Evolutionary conservation across 768 basidiomycete genomes (phyloP), one percentile per base, ranked within the genome.

Genomic region (Rubroboletus pulcherrimus): DNA sequence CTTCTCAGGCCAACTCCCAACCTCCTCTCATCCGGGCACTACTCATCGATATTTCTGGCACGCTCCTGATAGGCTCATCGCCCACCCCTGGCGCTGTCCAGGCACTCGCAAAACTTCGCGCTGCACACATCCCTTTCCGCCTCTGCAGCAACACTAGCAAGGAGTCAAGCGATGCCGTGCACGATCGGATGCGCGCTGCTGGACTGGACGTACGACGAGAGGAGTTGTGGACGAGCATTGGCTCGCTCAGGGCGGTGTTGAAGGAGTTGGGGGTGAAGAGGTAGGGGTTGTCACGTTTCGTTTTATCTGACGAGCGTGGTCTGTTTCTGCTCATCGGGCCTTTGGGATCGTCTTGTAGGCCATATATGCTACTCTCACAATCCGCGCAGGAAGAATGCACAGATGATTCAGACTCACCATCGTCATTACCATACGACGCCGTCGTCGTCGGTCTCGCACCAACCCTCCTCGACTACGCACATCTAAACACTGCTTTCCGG

Each of bases 91-190:
- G 73, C 8, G 84, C 87, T 0, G 75, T 45, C 5, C 44, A 57
- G 7, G 65, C 69, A 3, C 57, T 70, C 15, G 38, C 51, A 1
- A 49, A 67, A 15, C 66, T 81, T 17, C 66, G 72, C 3, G 56
- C 55, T 2, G 66, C 73, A 17, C 53, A 56, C 3, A 60, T 80
- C 8, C 77, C 79, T 8, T 75, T 84, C 69, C 73, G 81, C 29
- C 73, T 81, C 54, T 87, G 88, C 65, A 87, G 84, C 48, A 89
- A 89, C 64, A 83, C 83, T 0, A 85, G 84, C 65, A 85, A 87
- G 56, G 85, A 87, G 58, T 82, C 83, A 0, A 80, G 75, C 0
- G 41, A 51, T 4, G 72, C 71, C 5, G 66, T 88, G 7, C 58
- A 79, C n/a, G 51, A 52, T 2, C 73, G 75, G 21, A 72, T 89